Evolutionary conservation across 192 early-diverging fungal species (phyloP).

Genomic region (Coemansia sp.): DNA sequence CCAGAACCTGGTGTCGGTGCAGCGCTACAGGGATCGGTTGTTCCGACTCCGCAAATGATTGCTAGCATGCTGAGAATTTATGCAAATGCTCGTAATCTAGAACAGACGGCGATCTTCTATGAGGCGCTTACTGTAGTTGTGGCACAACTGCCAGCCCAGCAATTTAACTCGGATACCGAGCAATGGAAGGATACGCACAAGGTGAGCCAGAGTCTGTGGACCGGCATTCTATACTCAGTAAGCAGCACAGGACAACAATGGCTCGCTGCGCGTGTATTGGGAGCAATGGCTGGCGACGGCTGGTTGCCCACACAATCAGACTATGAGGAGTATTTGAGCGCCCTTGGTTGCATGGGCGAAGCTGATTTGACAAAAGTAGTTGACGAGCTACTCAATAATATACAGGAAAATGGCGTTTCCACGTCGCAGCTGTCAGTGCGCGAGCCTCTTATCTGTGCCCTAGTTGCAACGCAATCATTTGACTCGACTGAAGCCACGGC

Average conservation of each 20-base stretch:
- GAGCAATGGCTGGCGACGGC: constrained; percentile 22
- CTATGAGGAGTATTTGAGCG: constrained; percentile 19
- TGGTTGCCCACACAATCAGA: constrained; percentile 22
- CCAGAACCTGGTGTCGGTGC: constrained; percentile 21
- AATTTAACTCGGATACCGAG: background rate
- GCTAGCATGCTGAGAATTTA: constrained; percentile 18
- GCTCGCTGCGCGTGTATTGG: constrained; percentile 31
- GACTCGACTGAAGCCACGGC: background rate
- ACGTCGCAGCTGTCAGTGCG: background rate
- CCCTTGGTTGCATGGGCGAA: constrained; percentile 10
- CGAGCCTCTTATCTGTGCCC: constrained; percentile 24
- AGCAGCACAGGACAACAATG: constrained; percentile 21
- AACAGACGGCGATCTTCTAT: constrained; percentile 34
- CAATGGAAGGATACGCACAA: constrained; percentile 4
- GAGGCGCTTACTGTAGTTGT: constrained; percentile 19
- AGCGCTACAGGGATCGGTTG: constrained; percentile 35
- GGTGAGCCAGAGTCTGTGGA: constrained; percentile 12
- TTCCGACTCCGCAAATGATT: constrained; percentile 29
- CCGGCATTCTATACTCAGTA: constrained; percentile 3
- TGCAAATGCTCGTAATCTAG: constrained; percentile 21
- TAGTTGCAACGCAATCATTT: constrained; percentile 2
- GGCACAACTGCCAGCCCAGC: constrained; percentile 7
- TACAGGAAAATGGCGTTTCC: background rate
- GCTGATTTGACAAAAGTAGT: constrained; percentile 5
- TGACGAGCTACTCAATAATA: constrained; percentile 1